Evolutionary conservation across 768 basidiomycete species (phyloP), one percentile per base, ranked within the genome.

Genomic region (Termitomyces sp.): DNA sequence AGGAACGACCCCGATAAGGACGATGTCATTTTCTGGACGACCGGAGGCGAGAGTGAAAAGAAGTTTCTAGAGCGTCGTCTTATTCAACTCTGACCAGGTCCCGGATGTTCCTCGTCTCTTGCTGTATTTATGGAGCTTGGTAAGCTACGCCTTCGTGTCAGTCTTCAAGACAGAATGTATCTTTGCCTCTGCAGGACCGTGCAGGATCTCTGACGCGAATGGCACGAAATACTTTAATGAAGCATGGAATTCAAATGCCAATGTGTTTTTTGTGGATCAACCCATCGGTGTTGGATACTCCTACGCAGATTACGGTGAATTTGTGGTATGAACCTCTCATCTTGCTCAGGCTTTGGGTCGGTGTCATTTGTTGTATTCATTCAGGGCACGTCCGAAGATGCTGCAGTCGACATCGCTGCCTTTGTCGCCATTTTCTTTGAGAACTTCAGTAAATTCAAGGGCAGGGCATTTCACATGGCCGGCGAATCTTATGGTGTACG

Each of bases 401-500:
- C 86, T 4, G 86, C 87, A 0, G 77, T 80, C 54, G 88, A 91
- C 63, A 82, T 91, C 4, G 86, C 87, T 0, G 82, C 84, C 0
- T 91, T 91, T 63, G 76, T 90, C 0, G 74, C 81, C 3, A 82
- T 91, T 56, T 90, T 90, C 72, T 90, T 90, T 50, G 87, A 90
- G 64, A 79, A 85, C 58, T 92, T 92, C 67, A 77, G 71, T 57
- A 75, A 86, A 64, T 89, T 90, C 75, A 84, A 87, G 63, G 87
- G 86, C 2, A 74, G 88, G 3, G 68, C 75, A 2, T 85, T 87
- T 70, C 85, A 88, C 60, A 79, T 88, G 75, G 75, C 83, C 2
- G 85, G 91, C 13, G 91, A 93, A 71, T 91, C 88, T 0, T 93
- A 92, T 63, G 90, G 82, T 1, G 90, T 89, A 61, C 59, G 83